A percentile compares a stretch with the other conserved stretches of the same genome.
These are phyloP conservation scores for Hanseniaspora guilliermondii DNA, from an alignment of 805 yeast species.

Conservation along the genomic window DNA sequence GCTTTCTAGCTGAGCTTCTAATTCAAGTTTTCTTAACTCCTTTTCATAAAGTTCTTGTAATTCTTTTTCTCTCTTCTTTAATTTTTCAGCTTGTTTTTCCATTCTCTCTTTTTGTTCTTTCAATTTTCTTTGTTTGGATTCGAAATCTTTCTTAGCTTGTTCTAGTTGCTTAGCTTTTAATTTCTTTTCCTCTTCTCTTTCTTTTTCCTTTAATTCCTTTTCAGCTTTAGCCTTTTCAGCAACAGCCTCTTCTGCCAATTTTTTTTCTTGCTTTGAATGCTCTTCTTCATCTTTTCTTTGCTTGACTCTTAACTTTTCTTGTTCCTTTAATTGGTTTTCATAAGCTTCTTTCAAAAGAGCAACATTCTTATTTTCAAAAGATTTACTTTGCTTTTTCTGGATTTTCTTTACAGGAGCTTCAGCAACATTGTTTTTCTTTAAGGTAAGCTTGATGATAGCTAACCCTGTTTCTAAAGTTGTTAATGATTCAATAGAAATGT, in stretches of 20 bases:
- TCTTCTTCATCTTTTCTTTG: neutral
- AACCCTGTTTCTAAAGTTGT: conserved; percentile 7
- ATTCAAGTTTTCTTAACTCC: neutral
- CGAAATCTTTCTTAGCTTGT: conserved; percentile 7
- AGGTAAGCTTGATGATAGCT: conserved; percentile 2
- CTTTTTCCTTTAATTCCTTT: neutral
- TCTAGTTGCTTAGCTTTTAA: conserved; percentile 3
- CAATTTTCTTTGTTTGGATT: neutral
- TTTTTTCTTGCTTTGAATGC: neutral
- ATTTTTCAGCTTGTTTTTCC: conserved; percentile 2
- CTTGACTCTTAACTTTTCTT: neutral
- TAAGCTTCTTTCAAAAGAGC: neutral
- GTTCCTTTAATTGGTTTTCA: neutral
- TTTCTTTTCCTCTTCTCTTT: neutral
- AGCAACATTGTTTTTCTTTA: neutral
- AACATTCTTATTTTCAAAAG: neutral
- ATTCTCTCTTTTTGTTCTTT: conserved; percentile 13
- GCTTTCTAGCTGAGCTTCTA: neutral
- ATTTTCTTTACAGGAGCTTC: neutral
- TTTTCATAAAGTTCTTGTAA: neutral
- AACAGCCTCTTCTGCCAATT: neutral
- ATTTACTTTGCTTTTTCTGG: neutral
- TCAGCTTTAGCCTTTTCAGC: neutral
- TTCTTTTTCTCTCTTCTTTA: conserved; percentile 4
- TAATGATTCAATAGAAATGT: conserved; percentile 4